Conservation (phyloP, 148 eudicot genomes). For the Talinum fruticosum region DNA sequence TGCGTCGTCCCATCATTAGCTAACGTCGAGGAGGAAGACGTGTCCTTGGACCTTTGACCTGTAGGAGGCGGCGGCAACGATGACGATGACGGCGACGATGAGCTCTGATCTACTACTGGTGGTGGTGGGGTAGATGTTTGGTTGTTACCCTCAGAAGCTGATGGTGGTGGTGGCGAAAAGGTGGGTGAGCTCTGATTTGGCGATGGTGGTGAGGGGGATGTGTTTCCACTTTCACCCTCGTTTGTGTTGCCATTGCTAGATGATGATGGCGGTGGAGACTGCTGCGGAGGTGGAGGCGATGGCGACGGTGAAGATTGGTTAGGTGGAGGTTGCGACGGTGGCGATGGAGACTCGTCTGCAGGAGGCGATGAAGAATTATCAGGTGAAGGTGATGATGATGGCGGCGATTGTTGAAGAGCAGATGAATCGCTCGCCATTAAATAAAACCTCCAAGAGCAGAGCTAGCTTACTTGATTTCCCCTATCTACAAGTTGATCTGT, state of each 20-base stretch:
- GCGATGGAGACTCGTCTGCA: not conserved
- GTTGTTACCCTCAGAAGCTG: not conserved
- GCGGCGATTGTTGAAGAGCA: slow-evolving; percentile 11
- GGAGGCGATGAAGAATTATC: slow-evolving; percentile 22
- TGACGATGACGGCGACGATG: not conserved
- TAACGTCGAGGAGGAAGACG: not conserved
- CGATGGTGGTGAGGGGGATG: too few relatives aligned
- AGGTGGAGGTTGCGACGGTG: not conserved
- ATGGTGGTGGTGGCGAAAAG: not conserved
- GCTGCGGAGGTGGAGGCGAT: not conserved
- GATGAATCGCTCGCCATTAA: slow-evolving; percentile 22
- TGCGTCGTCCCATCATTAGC: not conserved
- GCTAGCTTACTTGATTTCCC: not conserved
- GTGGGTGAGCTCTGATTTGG: not conserved
- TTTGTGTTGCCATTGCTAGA: too few relatives aligned
- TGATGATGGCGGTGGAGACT: not conserved
- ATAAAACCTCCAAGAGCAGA: not conserved
- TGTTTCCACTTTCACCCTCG: not conserved
- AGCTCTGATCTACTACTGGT: not conserved
- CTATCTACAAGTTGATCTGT: too few relatives aligned
- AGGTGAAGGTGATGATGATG: slow-evolving; percentile 13
- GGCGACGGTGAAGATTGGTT: not conserved
- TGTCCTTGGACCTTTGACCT: not conserved
- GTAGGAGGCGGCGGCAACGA: not conserved
- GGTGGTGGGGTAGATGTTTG: not conserved